These are phyloP conservation scores for Protomyces pachydermus DNA, from an alignment of 1,139 yeast genomes.

Conservation along the genomic window DNA sequence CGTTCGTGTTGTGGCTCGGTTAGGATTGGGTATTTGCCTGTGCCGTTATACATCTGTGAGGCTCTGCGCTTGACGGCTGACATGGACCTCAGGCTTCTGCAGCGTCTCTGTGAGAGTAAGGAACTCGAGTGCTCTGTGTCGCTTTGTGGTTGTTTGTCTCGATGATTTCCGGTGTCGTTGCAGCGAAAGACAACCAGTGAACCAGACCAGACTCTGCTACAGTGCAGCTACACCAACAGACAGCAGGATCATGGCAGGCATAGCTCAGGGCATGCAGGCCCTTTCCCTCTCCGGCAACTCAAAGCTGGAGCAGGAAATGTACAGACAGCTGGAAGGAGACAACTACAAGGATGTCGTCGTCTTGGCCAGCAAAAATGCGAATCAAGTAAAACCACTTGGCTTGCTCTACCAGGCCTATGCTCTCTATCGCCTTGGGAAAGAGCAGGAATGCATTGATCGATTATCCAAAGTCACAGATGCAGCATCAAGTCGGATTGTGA, in stretches of 20 bases:
- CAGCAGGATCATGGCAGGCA: background rate
- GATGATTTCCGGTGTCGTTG: background rate
- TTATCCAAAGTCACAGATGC: background rate
- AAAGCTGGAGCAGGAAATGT: no score
- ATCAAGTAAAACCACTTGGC: background rate
- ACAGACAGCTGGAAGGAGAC: constrained; percentile 1
- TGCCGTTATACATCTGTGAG: background rate
- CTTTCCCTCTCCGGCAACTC: background rate
- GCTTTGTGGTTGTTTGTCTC: no score
- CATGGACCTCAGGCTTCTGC: background rate
- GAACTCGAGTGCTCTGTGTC: background rate
- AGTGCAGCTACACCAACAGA: no score
- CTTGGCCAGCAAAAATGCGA: background rate
- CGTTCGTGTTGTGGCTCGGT: background rate
- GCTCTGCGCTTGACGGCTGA: background rate
- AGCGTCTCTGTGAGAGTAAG: background rate
- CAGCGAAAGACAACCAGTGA: background rate
- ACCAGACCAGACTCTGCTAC: no score
- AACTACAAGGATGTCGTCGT: background rate
- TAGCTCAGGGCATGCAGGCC: background rate
- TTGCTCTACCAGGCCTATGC: constrained; percentile 15
- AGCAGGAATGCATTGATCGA: constrained; percentile 6
- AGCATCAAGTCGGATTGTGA: background rate
- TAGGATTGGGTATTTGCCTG: background rate
- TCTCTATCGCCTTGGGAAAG: constrained; percentile 12